Conservation (phyloP, 129 eudicot genomes). For the Ambrosia trifida region DNA sequence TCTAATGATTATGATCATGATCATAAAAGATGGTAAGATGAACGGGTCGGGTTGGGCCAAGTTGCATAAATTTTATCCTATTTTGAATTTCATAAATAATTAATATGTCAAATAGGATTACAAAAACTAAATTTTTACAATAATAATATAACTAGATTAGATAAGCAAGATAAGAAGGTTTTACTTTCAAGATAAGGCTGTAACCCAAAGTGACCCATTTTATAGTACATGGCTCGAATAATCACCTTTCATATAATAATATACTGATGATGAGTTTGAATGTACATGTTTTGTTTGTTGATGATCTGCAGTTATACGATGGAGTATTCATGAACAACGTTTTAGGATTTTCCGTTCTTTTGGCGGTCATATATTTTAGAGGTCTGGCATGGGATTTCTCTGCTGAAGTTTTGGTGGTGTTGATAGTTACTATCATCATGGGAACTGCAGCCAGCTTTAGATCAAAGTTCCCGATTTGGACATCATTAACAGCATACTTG, state of each 20-base stretch:
- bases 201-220: neutral
- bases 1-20: neutral
- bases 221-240: neutral
- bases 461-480: constrained; percentile 69
- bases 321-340: constrained; percentile 85
- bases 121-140: neutral
- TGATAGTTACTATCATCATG: constrained; percentile 49
- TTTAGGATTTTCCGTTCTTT: constrained; percentile 71
- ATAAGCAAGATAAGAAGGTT: neutral
- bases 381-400: constrained; percentile 75
- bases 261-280: neutral
- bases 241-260: neutral
- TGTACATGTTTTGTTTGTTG: constrained; percentile 6
- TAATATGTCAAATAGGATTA: neutral
- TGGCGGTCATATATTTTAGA: constrained; percentile 57
- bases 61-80: neutral
- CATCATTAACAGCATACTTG: constrained; percentile 55
- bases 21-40: neutral
- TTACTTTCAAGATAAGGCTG: neutral
- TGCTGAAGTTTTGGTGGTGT: constrained; percentile 54
- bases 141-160: neutral
- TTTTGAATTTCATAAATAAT: neutral
- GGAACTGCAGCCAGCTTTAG: constrained; percentile 61
- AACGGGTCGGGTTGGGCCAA: neutral
- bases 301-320: constrained; percentile 60